phyloP scores from a whole-genome alignment of 495 filamentous ascomycete genomes.

The Annulohypoxylon stygium region DNA sequence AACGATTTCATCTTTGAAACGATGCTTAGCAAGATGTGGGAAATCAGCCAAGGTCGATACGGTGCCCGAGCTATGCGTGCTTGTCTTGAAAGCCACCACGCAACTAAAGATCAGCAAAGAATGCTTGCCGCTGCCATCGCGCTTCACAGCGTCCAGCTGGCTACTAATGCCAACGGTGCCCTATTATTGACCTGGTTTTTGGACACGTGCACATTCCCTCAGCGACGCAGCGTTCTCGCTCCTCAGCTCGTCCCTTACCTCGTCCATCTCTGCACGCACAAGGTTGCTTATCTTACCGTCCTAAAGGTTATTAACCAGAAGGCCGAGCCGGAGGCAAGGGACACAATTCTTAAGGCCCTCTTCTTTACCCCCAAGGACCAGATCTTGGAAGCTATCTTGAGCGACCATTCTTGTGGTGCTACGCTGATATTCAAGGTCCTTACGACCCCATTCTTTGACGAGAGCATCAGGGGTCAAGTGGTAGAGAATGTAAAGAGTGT shows the following conservation, averaged over 20 bases:
- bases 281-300: slow-evolving; percentile 97
- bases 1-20: slow-evolving; percentile 98
- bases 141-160: slow-evolving; percentile 94
- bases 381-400: slow-evolving; percentile 88
- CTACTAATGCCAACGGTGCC: slow-evolving; percentile 96
- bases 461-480: slow-evolving; percentile 86
- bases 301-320: slow-evolving; percentile 99
- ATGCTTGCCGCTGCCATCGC: slow-evolving; percentile 96
- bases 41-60: slow-evolving; percentile 91
- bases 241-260: slow-evolving; percentile 93
- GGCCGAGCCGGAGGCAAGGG: slow-evolving; percentile 92
- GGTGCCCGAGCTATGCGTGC: slow-evolving; percentile 96
- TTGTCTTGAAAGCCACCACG: slow-evolving; percentile 95
- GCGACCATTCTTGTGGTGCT: slow-evolving; percentile 91
- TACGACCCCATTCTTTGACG: slow-evolving; percentile 97
- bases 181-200: slow-evolving; percentile 97
- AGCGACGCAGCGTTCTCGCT: slow-evolving; percentile 90
- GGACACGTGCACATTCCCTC: slow-evolving; percentile 96
- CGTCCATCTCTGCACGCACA: slow-evolving; percentile 98
- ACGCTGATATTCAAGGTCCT: slow-evolving; percentile 98
- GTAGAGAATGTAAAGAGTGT: slow-evolving; percentile 92
- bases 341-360: slow-evolving; percentile 88
- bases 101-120: slow-evolving; percentile 94
- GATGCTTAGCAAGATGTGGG: slow-evolving; percentile 96
- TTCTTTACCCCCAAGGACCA: slow-evolving; percentile 95